Evolutionary conservation across 2,329 filamentous ascomycete genomes (phyloP).

Genomic region (Pyricularia sp.): DNA sequence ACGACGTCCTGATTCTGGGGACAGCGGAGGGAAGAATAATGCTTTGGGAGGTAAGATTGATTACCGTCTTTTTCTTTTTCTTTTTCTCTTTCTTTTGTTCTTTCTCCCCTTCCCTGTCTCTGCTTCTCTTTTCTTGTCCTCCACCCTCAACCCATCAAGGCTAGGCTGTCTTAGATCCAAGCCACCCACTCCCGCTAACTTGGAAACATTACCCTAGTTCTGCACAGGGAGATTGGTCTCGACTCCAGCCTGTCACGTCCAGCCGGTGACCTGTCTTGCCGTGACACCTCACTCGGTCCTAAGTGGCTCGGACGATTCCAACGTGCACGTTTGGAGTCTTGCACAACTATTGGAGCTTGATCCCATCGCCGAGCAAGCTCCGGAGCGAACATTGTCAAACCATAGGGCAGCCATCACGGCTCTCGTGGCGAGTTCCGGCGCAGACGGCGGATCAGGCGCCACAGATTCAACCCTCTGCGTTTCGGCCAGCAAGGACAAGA

Average conservation of each 20-base stretch:
- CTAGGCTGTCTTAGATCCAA: background rate
- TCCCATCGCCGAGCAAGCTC: slow-evolving; percentile 45
- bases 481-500: slow-evolving; percentile 75
- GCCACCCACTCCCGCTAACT: background rate
- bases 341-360: slow-evolving; percentile 54
- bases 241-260: slow-evolving; percentile 66
- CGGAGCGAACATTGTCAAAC: slow-evolving; percentile 63
- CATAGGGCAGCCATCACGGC: slow-evolving; percentile 64
- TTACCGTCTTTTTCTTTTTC: background rate
- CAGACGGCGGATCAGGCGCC: background rate
- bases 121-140: background rate
- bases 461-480: slow-evolving; percentile 65
- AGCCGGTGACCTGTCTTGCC: slow-evolving; percentile 64
- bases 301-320: slow-evolving; percentile 74
- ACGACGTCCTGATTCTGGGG: slow-evolving; percentile 63
- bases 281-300: slow-evolving; percentile 60
- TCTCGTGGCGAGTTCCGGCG: slow-evolving; percentile 28
- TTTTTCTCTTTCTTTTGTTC: background rate
- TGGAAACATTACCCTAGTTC: slow-evolving; percentile 30
- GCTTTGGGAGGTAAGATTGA: slow-evolving; percentile 67
- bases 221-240: slow-evolving; percentile 64
- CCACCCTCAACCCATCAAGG: background rate
- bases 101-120: background rate
- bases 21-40: slow-evolving; percentile 77
- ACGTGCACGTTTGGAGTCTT: slow-evolving; percentile 84